Evolutionary conservation across 139 green algal species (phyloP), one percentile per base, ranked within the genome.

Genomic region (Microglena sp.): DNA sequence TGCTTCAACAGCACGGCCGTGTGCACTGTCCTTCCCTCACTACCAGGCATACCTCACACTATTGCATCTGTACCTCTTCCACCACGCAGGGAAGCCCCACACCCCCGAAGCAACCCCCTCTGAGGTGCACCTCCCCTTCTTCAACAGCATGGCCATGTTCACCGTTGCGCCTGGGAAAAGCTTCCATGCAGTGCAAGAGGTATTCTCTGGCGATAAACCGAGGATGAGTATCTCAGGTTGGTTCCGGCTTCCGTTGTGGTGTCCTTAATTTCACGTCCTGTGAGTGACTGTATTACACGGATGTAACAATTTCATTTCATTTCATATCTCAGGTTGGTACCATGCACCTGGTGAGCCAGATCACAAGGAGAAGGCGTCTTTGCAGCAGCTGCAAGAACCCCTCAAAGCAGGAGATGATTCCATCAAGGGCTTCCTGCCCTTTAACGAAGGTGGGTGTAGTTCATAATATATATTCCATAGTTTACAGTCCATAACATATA

Each of bases 101-200:
- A 75, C 67, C n/a, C 82, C 82, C 4, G 68, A 55, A 33, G 70
- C 79, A 4, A 44, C 71, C 31, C 82, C 82, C n/a, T 81, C 72
- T 11, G 65, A 64, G 4, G 30, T 31, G 24, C 70, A 67, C 45
- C 59, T 82, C 57, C 75, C 75, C 53, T 55, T 35, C 33, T 75
- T 71, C 1, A 96, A 96, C 83, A 80, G 60, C 31, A 91, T 96
- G 85, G 89, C 81, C 40, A 77, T 94, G 61, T 96, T 96, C 78
- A 77, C 68, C 29, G 88, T 95, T 30, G 66, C 76, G 57, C 89
- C 90, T 0, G 90, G 88, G 24, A 55, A 53, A n/a, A 88, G 77
- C 73, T 95, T 90, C 78, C 88, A 95, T 74, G 66, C 83, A 0
- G 83, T 95, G 33, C 79, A 90, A 66, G 77, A 85, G 63, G 80